These are phyloP conservation scores for Diaporthe citrichinensis DNA, from an alignment of 2,329 filamentous ascomycete species.

Conservation along the genomic window DNA sequence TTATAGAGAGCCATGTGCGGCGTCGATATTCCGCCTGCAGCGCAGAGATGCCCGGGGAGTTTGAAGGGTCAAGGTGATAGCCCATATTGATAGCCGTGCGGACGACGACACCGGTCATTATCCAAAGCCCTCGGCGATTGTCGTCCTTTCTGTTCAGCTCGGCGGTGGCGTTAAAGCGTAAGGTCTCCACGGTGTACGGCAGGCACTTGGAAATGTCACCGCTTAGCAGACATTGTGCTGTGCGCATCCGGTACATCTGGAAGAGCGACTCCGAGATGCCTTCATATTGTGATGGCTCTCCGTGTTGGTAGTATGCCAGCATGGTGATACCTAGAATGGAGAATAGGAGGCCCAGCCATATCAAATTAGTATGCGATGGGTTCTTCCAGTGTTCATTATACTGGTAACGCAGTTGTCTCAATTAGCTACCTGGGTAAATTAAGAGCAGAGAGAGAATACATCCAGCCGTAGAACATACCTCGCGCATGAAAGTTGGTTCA, in stretches of 20 bases:
- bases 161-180: conserved; percentile 66
- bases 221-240: conserved; percentile 66
- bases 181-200: conserved; percentile 65
- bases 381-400: conserved; percentile 65
- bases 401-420: conserved; percentile 46
- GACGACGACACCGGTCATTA: conserved; percentile 65
- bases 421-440: neutral
- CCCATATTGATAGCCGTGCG: conserved; percentile 68
- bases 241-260: conserved; percentile 61
- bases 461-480: conserved; percentile 27
- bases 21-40: conserved; percentile 63
- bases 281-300: conserved; percentile 66
- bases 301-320: conserved; percentile 66
- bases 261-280: conserved; percentile 63
- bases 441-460: neutral
- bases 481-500: conserved; percentile 64
- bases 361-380: conserved; percentile 61
- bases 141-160: conserved; percentile 67
- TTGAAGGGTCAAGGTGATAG: conserved; percentile 63
- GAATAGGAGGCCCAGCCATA: conserved; percentile 67
- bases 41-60: conserved; percentile 52
- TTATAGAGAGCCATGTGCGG: conserved; percentile 58
- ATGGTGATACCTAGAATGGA: conserved; percentile 68
- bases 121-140: conserved; percentile 64
- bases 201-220: conserved; percentile 66